Percentiles rank a stretch among this genome's conserved stretches.
These are phyloP conservation scores for Musa beccarii DNA, from an alignment of 176 grass and related monocot genomes.

Conservation along the genomic window DNA sequence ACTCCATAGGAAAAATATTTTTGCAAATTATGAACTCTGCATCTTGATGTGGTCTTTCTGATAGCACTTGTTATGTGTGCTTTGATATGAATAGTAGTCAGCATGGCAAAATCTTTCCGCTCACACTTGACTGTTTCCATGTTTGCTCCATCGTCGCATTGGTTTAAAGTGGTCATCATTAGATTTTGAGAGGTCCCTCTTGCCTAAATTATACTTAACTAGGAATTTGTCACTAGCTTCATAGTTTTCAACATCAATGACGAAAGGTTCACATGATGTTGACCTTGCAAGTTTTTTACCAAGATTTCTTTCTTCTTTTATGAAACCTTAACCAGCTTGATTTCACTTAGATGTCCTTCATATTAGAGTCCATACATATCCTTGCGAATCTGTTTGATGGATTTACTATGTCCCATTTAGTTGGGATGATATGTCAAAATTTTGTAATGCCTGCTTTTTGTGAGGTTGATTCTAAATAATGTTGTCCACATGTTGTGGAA, in stretches of 20 bases:
- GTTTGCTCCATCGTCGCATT: background rate
- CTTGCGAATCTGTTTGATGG: too few relatives aligned
- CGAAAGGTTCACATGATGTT: background rate
- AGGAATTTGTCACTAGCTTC: too few relatives aligned
- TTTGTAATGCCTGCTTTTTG: background rate
- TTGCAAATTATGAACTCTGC: too few relatives aligned
- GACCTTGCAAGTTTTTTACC: background rate
- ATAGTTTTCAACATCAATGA: background rate
- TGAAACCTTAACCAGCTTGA: background rate
- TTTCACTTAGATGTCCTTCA: background rate
- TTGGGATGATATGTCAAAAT: background rate
- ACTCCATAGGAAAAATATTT: too few relatives aligned
- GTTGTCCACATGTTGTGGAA: conserved; percentile 13
- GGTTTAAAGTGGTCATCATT: too few relatives aligned
- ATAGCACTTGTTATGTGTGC: too few relatives aligned
- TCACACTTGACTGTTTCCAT: background rate
- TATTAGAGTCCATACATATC: background rate
- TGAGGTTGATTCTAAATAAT: background rate
- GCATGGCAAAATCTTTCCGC: too few relatives aligned
- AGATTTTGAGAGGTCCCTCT: background rate
- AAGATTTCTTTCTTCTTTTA: background rate
- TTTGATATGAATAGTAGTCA: too few relatives aligned
- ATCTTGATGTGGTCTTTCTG: too few relatives aligned
- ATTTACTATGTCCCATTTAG: too few relatives aligned
- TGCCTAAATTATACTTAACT: too few relatives aligned